Conservation (phyloP, 2,329 filamentous ascomycete genomes). For the Tolypocladium album region DNA sequence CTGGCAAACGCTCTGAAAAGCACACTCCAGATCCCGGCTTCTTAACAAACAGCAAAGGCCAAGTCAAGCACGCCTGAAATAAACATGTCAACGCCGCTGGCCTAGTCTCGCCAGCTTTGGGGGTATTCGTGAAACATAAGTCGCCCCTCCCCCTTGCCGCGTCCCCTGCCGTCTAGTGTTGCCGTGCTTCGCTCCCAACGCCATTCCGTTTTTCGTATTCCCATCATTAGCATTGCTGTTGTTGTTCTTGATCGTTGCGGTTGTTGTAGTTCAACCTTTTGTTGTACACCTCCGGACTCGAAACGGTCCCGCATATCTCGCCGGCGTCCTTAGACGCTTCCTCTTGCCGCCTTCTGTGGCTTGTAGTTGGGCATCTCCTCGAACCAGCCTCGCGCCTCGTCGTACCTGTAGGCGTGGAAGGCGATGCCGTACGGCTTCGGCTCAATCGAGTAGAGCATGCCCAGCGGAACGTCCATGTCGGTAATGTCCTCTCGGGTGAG, state of each 20-base stretch:
- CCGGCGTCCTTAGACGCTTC: conserved; percentile 12
- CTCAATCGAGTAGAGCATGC: conserved; percentile 89
- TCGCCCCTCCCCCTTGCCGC: background rate
- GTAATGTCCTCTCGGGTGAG: conserved; percentile 85
- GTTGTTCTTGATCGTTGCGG: background rate
- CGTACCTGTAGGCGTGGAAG: conserved; percentile 91
- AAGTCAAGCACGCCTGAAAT: background rate
- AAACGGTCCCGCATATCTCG: background rate
- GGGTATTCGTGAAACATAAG: background rate
- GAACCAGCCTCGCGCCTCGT: conserved; percentile 68
- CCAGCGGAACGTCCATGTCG: conserved; percentile 85
- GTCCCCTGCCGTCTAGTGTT: background rate
- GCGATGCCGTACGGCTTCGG: conserved; percentile 97
- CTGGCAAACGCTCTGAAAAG: background rate
- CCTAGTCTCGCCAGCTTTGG: background rate
- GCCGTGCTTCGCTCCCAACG: background rate
- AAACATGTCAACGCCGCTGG: background rate
- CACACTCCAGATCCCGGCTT: background rate
- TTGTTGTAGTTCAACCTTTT: background rate
- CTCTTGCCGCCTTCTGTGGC: conserved; percentile 41
- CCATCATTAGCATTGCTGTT: background rate
- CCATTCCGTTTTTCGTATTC: background rate
- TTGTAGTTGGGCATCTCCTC: conserved; percentile 78
- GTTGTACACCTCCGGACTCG: background rate
- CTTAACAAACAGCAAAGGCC: too few species aligned